Base-by-base conservation (phyloP, 805 yeast species). In the Candida easanensis region DNA sequence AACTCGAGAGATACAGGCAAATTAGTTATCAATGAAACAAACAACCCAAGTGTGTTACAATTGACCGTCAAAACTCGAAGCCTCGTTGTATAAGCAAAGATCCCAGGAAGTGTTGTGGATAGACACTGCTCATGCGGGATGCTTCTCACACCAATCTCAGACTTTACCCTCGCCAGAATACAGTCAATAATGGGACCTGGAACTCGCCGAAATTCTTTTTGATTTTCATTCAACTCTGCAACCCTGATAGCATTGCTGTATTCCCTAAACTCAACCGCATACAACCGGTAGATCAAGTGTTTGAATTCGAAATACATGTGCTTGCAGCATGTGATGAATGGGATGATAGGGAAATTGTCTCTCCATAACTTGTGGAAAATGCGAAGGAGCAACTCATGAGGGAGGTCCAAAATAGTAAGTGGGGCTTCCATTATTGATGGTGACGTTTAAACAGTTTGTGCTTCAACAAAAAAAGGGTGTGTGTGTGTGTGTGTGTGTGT, bases 251-350 rank as follows among this genome's bases (percentile, higher is more conserved):
- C n/a, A 7, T 22, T 22, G 25, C 25, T 22, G 25, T 22, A 10
- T 10, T 31, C 21, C 7, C 11, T 14, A 14, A 21, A 10, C 15
- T 35, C 33, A 18, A 35, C 18, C 3, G 31, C 22, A 27, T 36
- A 26, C 21, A 30, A 25, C 16, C 32, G 5, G 31, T 50, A 54
- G 5, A 46, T 33, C 33, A 52, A 39, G 28, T 45, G 36, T 5
- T 35, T 18, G 32, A 42, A 52, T 2, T 21, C 32, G 4, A 34
- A n/a, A 30, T 50, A 42, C 10, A 54, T 9, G 1, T 27, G 14
- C 36, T 23, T 40, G 36, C 55, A 52, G 4, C 45, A 36, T 3
- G 23, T 32, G 6, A 52, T 39, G 19, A 54, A 36, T 9, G 56
- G 54, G 2, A 34, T 7, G 19, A 56, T 45, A 14, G 50, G 21